phyloP scores from a whole-genome alignment of 805 yeast genomes.

The Candida sphagnicola region DNA sequence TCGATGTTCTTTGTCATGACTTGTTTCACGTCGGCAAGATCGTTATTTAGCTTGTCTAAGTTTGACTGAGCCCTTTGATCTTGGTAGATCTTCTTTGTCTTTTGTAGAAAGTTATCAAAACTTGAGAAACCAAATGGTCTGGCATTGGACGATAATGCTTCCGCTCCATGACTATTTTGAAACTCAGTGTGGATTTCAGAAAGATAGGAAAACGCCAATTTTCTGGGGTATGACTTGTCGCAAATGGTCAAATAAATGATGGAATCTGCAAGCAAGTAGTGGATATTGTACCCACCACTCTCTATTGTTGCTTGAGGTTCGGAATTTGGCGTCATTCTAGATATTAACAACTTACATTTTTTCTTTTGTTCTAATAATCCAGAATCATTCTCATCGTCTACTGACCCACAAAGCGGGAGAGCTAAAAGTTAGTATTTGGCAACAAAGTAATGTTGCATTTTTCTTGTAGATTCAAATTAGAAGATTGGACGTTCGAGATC shows the following conservation, averaged over 20 bases:
- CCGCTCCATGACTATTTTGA: conserved; percentile 67
- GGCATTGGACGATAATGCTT: conserved; percentile 57
- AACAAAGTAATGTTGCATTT: no score
- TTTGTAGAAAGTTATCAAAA: conserved; percentile 78
- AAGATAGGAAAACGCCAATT: conserved; percentile 83
- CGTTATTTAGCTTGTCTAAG: conserved; percentile 80
- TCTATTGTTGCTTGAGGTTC: conserved; percentile 85
- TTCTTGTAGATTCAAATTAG: no score
- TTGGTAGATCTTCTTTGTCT: conserved; percentile 84
- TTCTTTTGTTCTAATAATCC: conserved; percentile 72
- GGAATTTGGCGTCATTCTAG: conserved; percentile 72
- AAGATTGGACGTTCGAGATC: no score
- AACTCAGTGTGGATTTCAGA: conserved; percentile 82
- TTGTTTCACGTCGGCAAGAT: conserved; percentile 87
- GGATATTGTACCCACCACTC: conserved; percentile 71
- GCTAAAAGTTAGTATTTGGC: conserved; percentile 38
- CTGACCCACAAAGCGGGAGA: conserved; percentile 87
- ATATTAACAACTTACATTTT: conserved; percentile 72
- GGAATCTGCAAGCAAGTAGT: conserved; percentile 59
- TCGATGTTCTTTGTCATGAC: conserved; percentile 97
- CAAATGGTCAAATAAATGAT: conserved; percentile 77
- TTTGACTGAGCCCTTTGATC: conserved; percentile 90
- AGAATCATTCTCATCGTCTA: conserved; percentile 67
- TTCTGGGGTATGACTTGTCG: conserved; percentile 77
- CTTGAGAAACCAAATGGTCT: conserved; percentile 89